Evolutionary conservation across 441 rosid species (phyloP).

Genomic region (Geranium incanum): DNA sequence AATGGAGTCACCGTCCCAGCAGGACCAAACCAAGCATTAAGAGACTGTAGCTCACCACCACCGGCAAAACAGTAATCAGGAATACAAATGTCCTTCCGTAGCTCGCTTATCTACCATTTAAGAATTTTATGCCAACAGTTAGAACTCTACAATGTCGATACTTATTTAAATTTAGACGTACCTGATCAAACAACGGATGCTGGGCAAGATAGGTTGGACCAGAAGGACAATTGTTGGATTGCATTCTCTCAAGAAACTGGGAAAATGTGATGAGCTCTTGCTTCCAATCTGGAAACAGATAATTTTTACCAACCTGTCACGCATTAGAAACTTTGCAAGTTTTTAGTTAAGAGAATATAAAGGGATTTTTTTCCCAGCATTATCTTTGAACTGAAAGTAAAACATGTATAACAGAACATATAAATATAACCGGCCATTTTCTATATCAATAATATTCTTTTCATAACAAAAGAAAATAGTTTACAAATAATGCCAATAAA

Average conservation of each 20-base stretch:
- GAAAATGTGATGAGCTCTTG: slow-evolving; percentile 92
- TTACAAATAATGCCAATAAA: not conserved
- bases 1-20: slow-evolving; percentile 87
- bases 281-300: slow-evolving; percentile 85
- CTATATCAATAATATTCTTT: not conserved
- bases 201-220: slow-evolving; percentile 82
- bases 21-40: slow-evolving; percentile 98
- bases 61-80: slow-evolving; percentile 91
- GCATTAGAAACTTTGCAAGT: slow-evolving; percentile 46
- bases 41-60: slow-evolving; percentile 76
- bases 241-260: slow-evolving; percentile 75
- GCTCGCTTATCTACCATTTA: slow-evolving; percentile 64
- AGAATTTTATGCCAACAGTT: slow-evolving; percentile 11
- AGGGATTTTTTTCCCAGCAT: slow-evolving; percentile 7
- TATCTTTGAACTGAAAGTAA: not conserved
- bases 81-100: slow-evolving; percentile 66
- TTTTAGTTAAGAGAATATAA: slow-evolving; percentile 28
- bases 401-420: not conserved
- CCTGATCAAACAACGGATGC: slow-evolving; percentile 97
- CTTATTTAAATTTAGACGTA: slow-evolving; percentile 16
- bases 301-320: slow-evolving; percentile 90
- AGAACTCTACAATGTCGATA: not conserved
- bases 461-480: not conserved
- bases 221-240: slow-evolving; percentile 34
- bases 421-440: not conserved